These are phyloP conservation scores for Pulchroboletus neoregius DNA, from an alignment of 1,284 basidiomycete genomes.

Conservation along the genomic window DNA sequence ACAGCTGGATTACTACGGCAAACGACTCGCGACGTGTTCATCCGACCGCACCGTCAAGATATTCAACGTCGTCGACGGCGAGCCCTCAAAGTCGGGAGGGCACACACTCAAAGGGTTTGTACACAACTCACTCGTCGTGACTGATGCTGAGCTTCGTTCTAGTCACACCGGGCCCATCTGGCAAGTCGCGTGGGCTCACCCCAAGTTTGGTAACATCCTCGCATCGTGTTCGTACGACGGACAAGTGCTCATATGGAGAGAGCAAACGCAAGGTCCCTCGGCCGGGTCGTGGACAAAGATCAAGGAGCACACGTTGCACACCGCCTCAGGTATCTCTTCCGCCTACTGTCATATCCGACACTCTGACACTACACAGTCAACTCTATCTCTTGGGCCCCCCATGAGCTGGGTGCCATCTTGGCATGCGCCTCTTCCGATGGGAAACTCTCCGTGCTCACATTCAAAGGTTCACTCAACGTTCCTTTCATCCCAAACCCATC, in stretches of 20 bases:
- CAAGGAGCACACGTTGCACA: slow-evolving; percentile 94
- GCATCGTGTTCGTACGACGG: slow-evolving; percentile 98
- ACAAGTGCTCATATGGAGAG: slow-evolving; percentile 98
- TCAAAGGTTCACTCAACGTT: slow-evolving; percentile 68
- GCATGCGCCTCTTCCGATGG: slow-evolving; percentile 99
- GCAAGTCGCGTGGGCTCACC: slow-evolving; percentile 99
- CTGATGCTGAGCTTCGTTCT: not conserved
- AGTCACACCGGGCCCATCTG: slow-evolving; percentile 97
- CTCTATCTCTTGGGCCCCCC: slow-evolving; percentile 97
- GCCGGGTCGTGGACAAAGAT: slow-evolving; percentile 84
- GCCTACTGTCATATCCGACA: not conserved
- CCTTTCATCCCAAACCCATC: not conserved
- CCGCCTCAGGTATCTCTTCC: slow-evolving; percentile 72
- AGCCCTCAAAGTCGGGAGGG: slow-evolving; percentile 61
- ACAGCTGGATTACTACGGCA: slow-evolving; percentile 97
- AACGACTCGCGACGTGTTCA: slow-evolving; percentile 93
- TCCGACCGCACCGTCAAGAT: slow-evolving; percentile 95
- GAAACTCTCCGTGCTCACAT: slow-evolving; percentile 93
- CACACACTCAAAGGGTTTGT: slow-evolving; percentile 84
- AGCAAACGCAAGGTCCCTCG: slow-evolving; percentile 59
- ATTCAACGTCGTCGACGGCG: slow-evolving; percentile 91
- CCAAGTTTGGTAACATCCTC: slow-evolving; percentile 93
- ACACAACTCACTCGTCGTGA: too few species aligned
- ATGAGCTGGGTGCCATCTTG: slow-evolving; percentile 94
- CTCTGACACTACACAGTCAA: slow-evolving; percentile 60